Percentiles rank a stretch among this genome's conserved stretches.
phyloP scores from a whole-genome alignment of 2,329 filamentous ascomycete species.

The Thermomyces lanuginosus region DNA sequence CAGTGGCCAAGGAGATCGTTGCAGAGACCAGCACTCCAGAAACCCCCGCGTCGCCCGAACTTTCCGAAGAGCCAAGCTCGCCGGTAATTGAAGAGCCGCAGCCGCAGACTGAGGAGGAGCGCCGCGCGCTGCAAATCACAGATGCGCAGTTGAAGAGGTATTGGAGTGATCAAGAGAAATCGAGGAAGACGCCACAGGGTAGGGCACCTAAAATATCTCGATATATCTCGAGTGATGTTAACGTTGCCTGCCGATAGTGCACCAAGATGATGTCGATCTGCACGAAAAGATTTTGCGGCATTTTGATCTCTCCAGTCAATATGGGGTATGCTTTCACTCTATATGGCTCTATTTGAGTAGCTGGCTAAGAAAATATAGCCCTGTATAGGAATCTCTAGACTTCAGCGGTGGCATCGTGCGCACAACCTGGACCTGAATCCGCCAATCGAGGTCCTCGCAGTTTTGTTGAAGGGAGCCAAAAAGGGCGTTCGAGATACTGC shows the following conservation, averaged over 20 bases:
- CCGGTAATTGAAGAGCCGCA: conserved; percentile 25
- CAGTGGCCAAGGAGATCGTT: conserved; percentile 2
- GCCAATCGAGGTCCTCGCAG: conserved; percentile 76
- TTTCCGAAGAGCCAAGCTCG: too few species aligned
- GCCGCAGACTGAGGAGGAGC: conserved; percentile 19
- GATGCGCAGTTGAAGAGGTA: conserved; percentile 58
- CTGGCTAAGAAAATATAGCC: conserved; percentile 40
- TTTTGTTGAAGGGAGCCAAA: conserved; percentile 54
- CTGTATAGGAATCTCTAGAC: conserved; percentile 66
- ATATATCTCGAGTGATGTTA: not conserved
- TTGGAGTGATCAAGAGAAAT: conserved; percentile 56
- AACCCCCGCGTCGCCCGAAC: too few species aligned
- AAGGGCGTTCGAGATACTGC: conserved; percentile 40
- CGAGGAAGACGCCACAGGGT: conserved; percentile 45
- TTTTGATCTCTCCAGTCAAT: conserved; percentile 84
- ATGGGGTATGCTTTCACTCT: conserved; percentile 52
- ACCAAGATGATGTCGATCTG: conserved; percentile 55
- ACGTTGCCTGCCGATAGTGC: conserved; percentile 33
- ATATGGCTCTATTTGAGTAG: not conserved
- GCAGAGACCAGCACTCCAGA: conserved; percentile 6
- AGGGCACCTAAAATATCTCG: not conserved
- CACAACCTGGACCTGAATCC: conserved; percentile 68
- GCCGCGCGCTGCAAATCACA: conserved; percentile 45
- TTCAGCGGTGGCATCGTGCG: conserved; percentile 78
- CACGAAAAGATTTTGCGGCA: conserved; percentile 79